Conservation (phyloP, 225 moss, liverwort and hornwort species). For the Sphagnum tenellum region DNA sequence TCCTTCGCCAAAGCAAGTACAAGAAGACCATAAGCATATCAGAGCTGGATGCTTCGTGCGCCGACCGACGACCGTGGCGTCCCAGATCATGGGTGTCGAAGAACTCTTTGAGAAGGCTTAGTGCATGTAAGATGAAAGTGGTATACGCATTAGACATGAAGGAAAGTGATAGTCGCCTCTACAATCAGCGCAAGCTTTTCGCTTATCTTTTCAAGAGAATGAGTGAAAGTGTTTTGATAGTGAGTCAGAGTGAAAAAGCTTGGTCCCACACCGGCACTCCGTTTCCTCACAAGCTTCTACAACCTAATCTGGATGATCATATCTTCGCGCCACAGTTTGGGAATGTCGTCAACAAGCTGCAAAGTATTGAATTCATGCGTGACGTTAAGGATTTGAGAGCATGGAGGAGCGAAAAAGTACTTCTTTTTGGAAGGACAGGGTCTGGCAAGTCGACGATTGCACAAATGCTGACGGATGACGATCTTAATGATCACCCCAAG, state of each 20-base stretch:
- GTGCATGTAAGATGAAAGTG: neutral
- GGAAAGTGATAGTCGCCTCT: too few species aligned
- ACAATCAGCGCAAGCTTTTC: neutral
- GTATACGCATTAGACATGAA: neutral
- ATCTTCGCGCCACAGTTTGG: neutral
- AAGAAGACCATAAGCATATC: too few species aligned
- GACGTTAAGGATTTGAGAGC: neutral
- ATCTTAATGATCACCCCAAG: neutral
- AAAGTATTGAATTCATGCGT: neutral
- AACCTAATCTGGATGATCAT: neutral
- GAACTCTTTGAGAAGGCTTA: slow-evolving; percentile 2
- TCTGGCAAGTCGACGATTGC: slow-evolving; percentile 3
- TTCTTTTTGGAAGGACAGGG: slow-evolving; percentile 1
- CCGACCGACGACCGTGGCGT: too few species aligned
- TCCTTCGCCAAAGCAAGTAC: too few species aligned
- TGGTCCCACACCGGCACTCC: neutral
- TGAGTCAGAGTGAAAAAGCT: neutral
- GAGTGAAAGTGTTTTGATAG: neutral
- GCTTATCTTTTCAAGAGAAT: neutral
- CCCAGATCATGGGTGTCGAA: neutral
- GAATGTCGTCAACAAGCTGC: neutral
- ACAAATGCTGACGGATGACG: slow-evolving; percentile 2
- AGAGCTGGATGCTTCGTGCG: too few species aligned
- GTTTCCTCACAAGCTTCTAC: too few species aligned
- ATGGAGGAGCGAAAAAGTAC: slow-evolving; percentile 9